Conservation (phyloP, 2,329 filamentous ascomycete species). For the Cryphonectria naterciae region DNA sequence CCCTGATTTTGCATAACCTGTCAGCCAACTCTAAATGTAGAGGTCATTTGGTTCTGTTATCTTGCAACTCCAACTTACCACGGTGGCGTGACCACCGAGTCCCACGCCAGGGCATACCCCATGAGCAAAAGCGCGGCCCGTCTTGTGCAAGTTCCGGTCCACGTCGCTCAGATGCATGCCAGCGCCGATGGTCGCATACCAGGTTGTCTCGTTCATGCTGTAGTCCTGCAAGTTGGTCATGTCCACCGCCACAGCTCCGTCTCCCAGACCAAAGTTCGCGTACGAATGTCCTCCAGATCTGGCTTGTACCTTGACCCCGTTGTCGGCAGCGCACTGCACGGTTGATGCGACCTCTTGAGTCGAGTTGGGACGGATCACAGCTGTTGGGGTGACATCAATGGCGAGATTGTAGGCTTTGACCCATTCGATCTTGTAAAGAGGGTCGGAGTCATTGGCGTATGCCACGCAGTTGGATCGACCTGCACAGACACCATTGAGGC, state of each 20-base stretch:
- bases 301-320: slow-evolving; percentile 60
- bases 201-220: slow-evolving; percentile 55
- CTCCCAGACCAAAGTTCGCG: slow-evolving; percentile 43
- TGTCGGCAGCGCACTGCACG: slow-evolving; percentile 58
- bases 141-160: slow-evolving; percentile 53
- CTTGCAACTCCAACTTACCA: slow-evolving; percentile 41
- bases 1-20: slow-evolving; percentile 45
- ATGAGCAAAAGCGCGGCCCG: slow-evolving; percentile 61
- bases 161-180: slow-evolving; percentile 58
- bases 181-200: slow-evolving; percentile 58
- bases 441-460: slow-evolving; percentile 43
- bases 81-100: slow-evolving; percentile 61
- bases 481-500: slow-evolving; percentile 52
- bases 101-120: slow-evolving; percentile 64
- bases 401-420: slow-evolving; percentile 59
- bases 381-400: slow-evolving; percentile 53
- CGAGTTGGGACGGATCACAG: slow-evolving; percentile 59
- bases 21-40: neutral
- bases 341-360: slow-evolving; percentile 59
- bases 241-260: slow-evolving; percentile 59
- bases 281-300: slow-evolving; percentile 69
- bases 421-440: slow-evolving; percentile 53
- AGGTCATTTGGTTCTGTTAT: neutral
- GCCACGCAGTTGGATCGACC: slow-evolving; percentile 51
- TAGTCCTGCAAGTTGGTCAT: slow-evolving; percentile 57